Conservation (phyloP, 2,329 filamentous ascomycete genomes). For the Aspergillus phoenicis region DNA sequence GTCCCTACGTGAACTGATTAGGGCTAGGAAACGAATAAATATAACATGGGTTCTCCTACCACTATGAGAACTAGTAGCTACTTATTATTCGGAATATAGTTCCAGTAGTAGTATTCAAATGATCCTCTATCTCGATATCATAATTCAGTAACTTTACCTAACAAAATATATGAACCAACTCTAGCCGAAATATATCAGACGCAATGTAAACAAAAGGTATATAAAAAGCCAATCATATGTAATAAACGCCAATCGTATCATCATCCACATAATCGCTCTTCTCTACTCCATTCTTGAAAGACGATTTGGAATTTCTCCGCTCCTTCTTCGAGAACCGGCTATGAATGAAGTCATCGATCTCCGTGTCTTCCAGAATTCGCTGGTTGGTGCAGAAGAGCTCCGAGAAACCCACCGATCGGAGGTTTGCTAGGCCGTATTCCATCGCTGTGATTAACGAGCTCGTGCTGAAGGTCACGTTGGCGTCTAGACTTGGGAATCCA, state of each 20-base stretch:
- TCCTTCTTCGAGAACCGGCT: slow-evolving; percentile 17
- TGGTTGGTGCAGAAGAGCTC: slow-evolving; percentile 27
- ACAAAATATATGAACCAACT: no score
- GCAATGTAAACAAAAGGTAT: background rate
- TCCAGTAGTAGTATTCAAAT: no score
- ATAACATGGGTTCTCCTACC: no score
- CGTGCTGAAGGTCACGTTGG: slow-evolving; percentile 25
- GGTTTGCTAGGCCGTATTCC: slow-evolving; percentile 25
- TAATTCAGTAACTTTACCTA: no score
- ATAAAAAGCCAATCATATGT: slow-evolving; percentile 11
- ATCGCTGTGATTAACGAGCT: slow-evolving; percentile 26
- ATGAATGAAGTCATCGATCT: slow-evolving; percentile 31
- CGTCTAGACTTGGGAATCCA: slow-evolving; percentile 22
- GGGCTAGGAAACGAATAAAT: no score
- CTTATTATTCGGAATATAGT: no score
- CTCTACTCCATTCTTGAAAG: background rate
- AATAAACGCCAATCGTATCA: slow-evolving; percentile 22
- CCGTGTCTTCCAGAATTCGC: slow-evolving; percentile 27
- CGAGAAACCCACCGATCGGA: slow-evolving; percentile 32
- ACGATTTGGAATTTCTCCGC: background rate
- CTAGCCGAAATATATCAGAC: background rate
- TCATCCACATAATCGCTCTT: slow-evolving; percentile 2
- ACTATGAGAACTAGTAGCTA: no score
- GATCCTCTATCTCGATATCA: no score
- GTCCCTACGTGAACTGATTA: no score